Evolutionary conservation across 805 yeast genomes (phyloP).

Genomic region (Zygotorulaspora chibaensis): DNA sequence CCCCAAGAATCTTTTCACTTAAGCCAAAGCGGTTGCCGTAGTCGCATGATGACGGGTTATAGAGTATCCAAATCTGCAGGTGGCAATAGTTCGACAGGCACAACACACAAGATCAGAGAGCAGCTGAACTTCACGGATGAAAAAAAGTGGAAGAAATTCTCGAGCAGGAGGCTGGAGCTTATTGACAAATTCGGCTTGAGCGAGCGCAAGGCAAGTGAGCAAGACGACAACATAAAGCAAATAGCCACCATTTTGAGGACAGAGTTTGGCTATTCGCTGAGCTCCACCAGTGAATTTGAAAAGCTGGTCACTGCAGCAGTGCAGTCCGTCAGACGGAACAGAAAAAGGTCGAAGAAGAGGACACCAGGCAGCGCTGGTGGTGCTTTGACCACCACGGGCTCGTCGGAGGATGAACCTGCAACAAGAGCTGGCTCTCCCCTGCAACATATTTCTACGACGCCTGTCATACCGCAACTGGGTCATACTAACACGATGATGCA

Average conservation of each 20-base stretch:
- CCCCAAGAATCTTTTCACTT: too few relatives aligned
- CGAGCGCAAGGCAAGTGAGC: slow-evolving; percentile 84
- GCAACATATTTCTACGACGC: background rate
- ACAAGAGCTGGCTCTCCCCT: slow-evolving; percentile 11
- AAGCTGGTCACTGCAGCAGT: slow-evolving; percentile 88
- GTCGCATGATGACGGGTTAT: slow-evolving; percentile 3
- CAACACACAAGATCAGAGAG: slow-evolving; percentile 42
- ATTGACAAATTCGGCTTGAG: slow-evolving; percentile 66
- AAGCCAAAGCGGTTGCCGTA: background rate
- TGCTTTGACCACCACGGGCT: slow-evolving; percentile 3
- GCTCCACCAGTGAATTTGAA: slow-evolving; percentile 69
- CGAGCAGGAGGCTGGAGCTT: slow-evolving; percentile 83
- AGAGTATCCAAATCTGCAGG: slow-evolving; percentile 5
- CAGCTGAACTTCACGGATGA: slow-evolving; percentile 76
- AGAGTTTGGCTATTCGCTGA: slow-evolving; percentile 69
- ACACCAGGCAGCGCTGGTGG: slow-evolving; percentile 5
- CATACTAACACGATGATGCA: background rate
- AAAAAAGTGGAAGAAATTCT: slow-evolving; percentile 79
- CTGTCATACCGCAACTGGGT: background rate
- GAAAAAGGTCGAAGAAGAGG: slow-evolving; percentile 57
- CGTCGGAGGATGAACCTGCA: slow-evolving; percentile 12
- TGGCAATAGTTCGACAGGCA: slow-evolving; percentile 27
- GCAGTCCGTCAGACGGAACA: slow-evolving; percentile 85
- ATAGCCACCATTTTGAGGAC: slow-evolving; percentile 73
- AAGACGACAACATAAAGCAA: slow-evolving; percentile 71